Conservation (phyloP, 1,284 basidiomycete species). For the Irpex rosettiformis region DNA sequence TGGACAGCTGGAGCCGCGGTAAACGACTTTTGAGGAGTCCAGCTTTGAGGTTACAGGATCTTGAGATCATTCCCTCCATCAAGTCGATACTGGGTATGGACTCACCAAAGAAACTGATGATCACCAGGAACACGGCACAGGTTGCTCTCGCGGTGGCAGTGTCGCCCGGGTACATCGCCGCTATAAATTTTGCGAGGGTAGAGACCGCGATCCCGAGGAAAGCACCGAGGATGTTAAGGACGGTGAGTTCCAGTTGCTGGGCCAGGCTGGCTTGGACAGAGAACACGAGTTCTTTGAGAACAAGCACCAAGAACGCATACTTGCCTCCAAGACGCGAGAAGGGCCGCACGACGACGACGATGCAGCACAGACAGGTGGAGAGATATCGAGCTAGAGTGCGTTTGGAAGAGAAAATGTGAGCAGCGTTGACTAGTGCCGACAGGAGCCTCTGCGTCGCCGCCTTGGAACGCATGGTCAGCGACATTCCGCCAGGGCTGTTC, state of each 20-base stretch:
- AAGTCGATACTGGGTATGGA: background rate
- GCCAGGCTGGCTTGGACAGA: slow-evolving; percentile 44
- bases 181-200: slow-evolving; percentile 37
- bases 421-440: background rate
- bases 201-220: slow-evolving; percentile 41
- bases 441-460: background rate
- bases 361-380: slow-evolving; percentile 42
- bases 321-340: slow-evolving; percentile 39
- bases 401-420: slow-evolving; percentile 22
- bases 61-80: background rate
- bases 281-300: slow-evolving; percentile 47
- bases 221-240: slow-evolving; percentile 43
- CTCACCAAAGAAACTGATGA: slow-evolving; percentile 40
- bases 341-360: slow-evolving; percentile 39
- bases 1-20: slow-evolving; percentile 41
- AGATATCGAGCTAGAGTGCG: slow-evolving; percentile 39
- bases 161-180: slow-evolving; percentile 27
- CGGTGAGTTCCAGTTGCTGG: slow-evolving; percentile 44
- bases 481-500: background rate
- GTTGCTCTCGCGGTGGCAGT: slow-evolving; percentile 32
- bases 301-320: slow-evolving; percentile 41
- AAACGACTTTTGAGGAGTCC: slow-evolving; percentile 44
- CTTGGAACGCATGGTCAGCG: background rate
- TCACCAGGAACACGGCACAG: slow-evolving; percentile 38
- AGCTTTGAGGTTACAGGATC: slow-evolving; percentile 24